Base-by-base conservation (phyloP, 139 green algal species). In the Chlorella sp. region DNA sequence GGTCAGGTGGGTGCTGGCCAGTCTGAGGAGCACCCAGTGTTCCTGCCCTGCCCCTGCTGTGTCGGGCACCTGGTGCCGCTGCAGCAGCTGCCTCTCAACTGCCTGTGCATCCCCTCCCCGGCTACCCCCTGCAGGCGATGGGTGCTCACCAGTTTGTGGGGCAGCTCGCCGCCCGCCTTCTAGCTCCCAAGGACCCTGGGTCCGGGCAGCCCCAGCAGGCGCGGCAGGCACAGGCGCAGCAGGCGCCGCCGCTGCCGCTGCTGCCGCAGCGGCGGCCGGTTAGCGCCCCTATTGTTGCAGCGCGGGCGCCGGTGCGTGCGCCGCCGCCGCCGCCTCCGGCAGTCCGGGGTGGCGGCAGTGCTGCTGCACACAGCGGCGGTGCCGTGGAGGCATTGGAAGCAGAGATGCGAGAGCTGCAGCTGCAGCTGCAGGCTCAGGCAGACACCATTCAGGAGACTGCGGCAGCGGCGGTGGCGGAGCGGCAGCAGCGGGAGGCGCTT, bases 351-450 rank as follows among this genome's bases (percentile, higher is more conserved):
- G 66, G 66, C 66, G 73, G 69, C 69, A 28, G 69, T 40, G 71
- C 71, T 42, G 71, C 7, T 79, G 71, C 32, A 11, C 34, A 42
- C 24, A n/a, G n/a, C n/a, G 19, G 32, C 1, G 78, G 12, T 3
- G 39, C 22, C 40, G 39, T 68, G 39, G 79, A 40, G 26, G 39
- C 79, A 28, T 26, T 85, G 32, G 79, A 85, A 32, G 79, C 79
- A 40, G 79, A 85, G 42, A 64, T 85, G 79, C 79, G 79, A 22
- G 79, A 69, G 39, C 79, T 85, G 1, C 79, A 85, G 79, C 79
- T 85, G 40, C 40, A 69, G 37, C 40, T 85, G 79, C 79, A 85
- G 79, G 42, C 68, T 40, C 79, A 85, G 42, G 79, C 79, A 28
- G 40, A 66, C 79, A 16, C 42, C 19, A 32, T 85, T 22, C 24